These are phyloP conservation scores for Escallonia rubra DNA, from an alignment of 129 eudicot species.

Conservation along the genomic window DNA sequence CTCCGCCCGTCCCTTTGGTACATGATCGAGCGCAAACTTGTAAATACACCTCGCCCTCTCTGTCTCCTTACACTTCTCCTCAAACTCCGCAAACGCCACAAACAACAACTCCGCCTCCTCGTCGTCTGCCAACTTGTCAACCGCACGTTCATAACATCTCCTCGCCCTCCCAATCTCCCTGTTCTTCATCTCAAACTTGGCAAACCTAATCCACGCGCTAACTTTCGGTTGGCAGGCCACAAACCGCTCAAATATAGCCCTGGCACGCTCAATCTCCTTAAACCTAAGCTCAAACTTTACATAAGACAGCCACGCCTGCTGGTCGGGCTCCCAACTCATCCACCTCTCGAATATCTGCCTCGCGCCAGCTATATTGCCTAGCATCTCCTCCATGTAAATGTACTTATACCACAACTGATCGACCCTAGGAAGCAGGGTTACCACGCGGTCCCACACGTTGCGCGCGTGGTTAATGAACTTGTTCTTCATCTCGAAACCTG, in stretches of 20 bases:
- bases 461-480: constrained; percentile 79
- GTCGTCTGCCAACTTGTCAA: constrained; percentile 75
- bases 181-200: constrained; percentile 89
- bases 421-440: constrained; percentile 69
- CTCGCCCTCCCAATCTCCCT: constrained; percentile 74
- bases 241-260: too few relatives aligned
- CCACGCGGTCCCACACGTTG: constrained; percentile 84
- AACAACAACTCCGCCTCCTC: constrained; percentile 81
- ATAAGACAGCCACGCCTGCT: too few relatives aligned
- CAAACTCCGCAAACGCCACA: constrained; percentile 86
- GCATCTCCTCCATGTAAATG: constrained; percentile 92
- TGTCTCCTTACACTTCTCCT: constrained; percentile 84
- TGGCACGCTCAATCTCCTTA: too few relatives aligned
- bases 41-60: constrained; percentile 95
- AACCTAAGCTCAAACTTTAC: too few relatives aligned
- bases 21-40: constrained; percentile 77
- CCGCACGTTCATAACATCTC: constrained; percentile 77
- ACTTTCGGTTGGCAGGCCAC: too few relatives aligned
- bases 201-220: too few relatives aligned
- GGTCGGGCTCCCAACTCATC: too few relatives aligned
- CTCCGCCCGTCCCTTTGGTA: constrained; percentile 90
- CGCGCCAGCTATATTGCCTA: constrained; percentile 75
- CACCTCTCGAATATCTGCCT: too few relatives aligned
- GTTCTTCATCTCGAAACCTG: constrained; percentile 87
- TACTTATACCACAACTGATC: constrained; percentile 96